Conservation (phyloP, 2,329 filamentous ascomycete genomes). For the Parascedosporium putredinis region DNA sequence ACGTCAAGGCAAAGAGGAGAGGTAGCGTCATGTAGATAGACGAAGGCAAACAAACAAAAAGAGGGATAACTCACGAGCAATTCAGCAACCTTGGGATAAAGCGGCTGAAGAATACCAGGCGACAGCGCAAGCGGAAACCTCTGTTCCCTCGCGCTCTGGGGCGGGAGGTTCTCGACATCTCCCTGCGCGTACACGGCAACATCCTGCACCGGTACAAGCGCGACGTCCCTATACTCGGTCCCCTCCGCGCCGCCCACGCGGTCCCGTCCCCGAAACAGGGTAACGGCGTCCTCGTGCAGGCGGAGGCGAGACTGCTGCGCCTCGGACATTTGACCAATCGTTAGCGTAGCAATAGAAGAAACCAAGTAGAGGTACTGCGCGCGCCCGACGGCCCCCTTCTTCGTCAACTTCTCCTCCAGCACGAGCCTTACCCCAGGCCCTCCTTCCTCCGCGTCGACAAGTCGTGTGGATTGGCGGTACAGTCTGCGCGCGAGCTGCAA, state of each 20-base stretch:
- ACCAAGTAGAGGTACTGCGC: slow-evolving; percentile 24
- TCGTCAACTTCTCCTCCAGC: slow-evolving; percentile 23
- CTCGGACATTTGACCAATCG: slow-evolving; percentile 26
- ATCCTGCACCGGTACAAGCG: background rate
- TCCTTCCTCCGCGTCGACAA: slow-evolving; percentile 14
- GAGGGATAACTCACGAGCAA: slow-evolving; percentile 19
- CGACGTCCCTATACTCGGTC: background rate
- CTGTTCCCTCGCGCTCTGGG: background rate
- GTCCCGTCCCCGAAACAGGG: slow-evolving; percentile 23
- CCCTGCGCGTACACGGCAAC: slow-evolving; percentile 7
- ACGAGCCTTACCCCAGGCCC: slow-evolving; percentile 16
- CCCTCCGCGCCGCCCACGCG: background rate
- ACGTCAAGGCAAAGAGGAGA: too few species aligned
- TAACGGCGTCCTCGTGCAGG: slow-evolving; percentile 23
- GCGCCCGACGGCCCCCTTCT: slow-evolving; percentile 13
- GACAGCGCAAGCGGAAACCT: slow-evolving; percentile 16
- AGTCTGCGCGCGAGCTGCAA: slow-evolving; percentile 27
- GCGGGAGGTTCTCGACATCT: background rate
- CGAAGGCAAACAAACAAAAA: background rate
- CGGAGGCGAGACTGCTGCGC: slow-evolving; percentile 23
- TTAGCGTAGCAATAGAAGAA: slow-evolving; percentile 25
- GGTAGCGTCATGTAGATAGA: slow-evolving; percentile 9
- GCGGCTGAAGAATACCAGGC: slow-evolving; percentile 26
- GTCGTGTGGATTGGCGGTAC: slow-evolving; percentile 29
- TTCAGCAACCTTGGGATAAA: slow-evolving; percentile 23